These are phyloP conservation scores for Blastobotrys capitulatus DNA, from an alignment of 1,139 yeast genomes.

Conservation along the genomic window DNA sequence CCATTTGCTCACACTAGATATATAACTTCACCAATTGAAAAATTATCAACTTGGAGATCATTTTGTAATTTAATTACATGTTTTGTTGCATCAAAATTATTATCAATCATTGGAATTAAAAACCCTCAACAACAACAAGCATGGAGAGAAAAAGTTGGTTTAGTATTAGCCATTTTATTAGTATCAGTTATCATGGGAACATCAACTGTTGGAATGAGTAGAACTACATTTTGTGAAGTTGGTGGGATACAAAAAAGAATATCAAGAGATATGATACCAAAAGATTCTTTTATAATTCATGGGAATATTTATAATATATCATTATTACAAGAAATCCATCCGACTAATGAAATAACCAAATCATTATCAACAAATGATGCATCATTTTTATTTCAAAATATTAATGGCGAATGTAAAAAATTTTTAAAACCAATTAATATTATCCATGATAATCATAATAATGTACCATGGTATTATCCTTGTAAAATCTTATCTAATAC, in stretches of 20 bases:
- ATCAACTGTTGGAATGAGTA: slow-evolving; percentile 80
- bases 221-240: slow-evolving; percentile 51
- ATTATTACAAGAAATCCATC: not conserved
- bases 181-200: slow-evolving; percentile 70
- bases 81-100: slow-evolving; percentile 83
- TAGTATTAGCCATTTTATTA: slow-evolving; percentile 60
- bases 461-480: slow-evolving; percentile 86
- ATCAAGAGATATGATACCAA: slow-evolving; percentile 47
- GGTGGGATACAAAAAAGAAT: slow-evolving; percentile 37
- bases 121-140: slow-evolving; percentile 74
- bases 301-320: slow-evolving; percentile 71
- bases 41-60: slow-evolving; percentile 54
- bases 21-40: not conserved
- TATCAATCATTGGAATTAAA: slow-evolving; percentile 60
- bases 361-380: slow-evolving; percentile 65
- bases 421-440: slow-evolving; percentile 56
- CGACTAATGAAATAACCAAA: not conserved
- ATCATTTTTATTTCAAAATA: slow-evolving; percentile 84
- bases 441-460: slow-evolving; percentile 38
- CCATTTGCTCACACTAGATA: not conserved
- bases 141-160: slow-evolving; percentile 87
- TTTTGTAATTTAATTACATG: slow-evolving; percentile 72
- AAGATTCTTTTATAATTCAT: slow-evolving; percentile 63
- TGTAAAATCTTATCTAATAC: slow-evolving; percentile 41
- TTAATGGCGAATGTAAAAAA: slow-evolving; percentile 78